phyloP scores from a whole-genome alignment of 2,329 filamentous ascomycete species.

The Arthrobotrys megalospora region DNA sequence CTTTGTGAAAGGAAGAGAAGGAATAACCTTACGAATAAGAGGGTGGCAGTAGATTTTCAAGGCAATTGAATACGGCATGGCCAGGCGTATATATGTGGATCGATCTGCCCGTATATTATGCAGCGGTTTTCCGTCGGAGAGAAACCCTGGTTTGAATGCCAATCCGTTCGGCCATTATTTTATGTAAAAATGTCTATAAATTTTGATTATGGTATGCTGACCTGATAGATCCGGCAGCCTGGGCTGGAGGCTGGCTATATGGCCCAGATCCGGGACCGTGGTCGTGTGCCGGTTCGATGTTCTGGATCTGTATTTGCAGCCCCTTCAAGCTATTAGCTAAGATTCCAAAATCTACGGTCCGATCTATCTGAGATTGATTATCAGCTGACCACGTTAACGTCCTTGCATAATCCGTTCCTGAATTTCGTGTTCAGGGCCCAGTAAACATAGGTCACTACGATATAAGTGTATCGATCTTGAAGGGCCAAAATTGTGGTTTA shows the following conservation, averaged over 20 bases:
- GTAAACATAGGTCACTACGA: not conserved
- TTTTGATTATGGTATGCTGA: not conserved
- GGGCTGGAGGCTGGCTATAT: too few species aligned
- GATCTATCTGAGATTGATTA: not conserved
- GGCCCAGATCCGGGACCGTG: not conserved
- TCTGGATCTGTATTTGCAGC: not conserved
- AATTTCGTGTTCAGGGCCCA: conserved; percentile 5
- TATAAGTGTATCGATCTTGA: too few species aligned
- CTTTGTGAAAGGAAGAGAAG: not conserved
- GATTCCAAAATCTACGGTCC: not conserved
- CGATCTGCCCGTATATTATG: conserved; percentile 5
- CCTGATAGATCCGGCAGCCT: not conserved
- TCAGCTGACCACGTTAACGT: conserved; percentile 9
- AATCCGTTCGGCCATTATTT: not conserved
- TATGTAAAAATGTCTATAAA: not conserved
- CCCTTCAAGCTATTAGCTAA: too few species aligned
- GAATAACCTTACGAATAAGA: conserved; percentile 1
- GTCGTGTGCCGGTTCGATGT: not conserved
- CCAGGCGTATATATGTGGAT: not conserved
- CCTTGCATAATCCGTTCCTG: not conserved
- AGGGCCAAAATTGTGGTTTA: too few species aligned
- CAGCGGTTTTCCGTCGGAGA: conserved; percentile 9
- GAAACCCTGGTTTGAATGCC: too few species aligned
- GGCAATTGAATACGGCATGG: conserved; percentile 4
- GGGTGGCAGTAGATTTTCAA: conserved; percentile 7